Evolutionary conservation across 805 yeast species (phyloP).

Genomic region (Metschnikowia shivogae): DNA sequence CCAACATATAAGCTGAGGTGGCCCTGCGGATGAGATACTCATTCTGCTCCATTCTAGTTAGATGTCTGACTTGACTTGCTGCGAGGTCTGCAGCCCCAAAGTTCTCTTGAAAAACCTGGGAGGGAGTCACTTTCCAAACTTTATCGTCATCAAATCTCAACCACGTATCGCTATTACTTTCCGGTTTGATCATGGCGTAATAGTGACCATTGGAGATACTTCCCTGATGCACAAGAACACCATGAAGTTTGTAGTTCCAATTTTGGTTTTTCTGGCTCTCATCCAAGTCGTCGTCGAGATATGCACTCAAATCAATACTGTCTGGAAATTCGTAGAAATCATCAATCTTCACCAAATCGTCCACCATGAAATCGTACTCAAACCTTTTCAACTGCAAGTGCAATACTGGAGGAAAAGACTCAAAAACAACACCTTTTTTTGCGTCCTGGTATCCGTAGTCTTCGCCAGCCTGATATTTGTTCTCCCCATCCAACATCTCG

Average conservation of each 20-base stretch:
- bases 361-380: constrained; percentile 89
- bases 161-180: constrained; percentile 62
- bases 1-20: constrained; percentile 96
- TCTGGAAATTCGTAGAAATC: constrained; percentile 90
- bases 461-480: constrained; percentile 86
- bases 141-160: constrained; percentile 92
- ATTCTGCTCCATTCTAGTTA: constrained; percentile 59
- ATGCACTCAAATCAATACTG: constrained; percentile 74
- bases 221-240: constrained; percentile 94
- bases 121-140: constrained; percentile 80
- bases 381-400: constrained; percentile 92
- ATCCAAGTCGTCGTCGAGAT: constrained; percentile 54
- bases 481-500: constrained; percentile 90
- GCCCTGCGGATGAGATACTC: constrained; percentile 67
- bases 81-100: constrained; percentile 73
- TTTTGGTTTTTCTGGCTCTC: constrained; percentile 45
- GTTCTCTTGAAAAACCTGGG: constrained; percentile 87
- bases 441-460: constrained; percentile 92
- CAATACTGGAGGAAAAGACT: constrained; percentile 84
- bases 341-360: constrained; percentile 83
- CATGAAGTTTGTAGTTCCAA: constrained; percentile 81
- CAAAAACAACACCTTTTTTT: constrained; percentile 90
- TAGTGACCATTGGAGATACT: constrained; percentile 96
- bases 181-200: constrained; percentile 83
- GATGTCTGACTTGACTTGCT: constrained; percentile 43